Evolutionary conservation across 2,329 filamentous ascomycete species (phyloP), one percentile per base, ranked within the genome.

Genomic region (Aspergillus udagawae): DNA sequence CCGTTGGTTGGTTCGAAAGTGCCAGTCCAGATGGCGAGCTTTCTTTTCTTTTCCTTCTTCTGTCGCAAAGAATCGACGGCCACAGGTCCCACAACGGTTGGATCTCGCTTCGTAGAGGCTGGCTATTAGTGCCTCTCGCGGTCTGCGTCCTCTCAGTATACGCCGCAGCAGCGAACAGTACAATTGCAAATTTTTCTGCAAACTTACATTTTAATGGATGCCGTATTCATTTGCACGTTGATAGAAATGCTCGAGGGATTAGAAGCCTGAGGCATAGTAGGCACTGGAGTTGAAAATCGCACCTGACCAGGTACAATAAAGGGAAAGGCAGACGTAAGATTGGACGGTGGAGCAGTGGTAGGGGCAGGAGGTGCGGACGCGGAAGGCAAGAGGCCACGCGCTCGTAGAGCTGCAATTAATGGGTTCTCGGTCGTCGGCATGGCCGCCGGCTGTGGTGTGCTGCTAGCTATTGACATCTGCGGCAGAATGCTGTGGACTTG

Each of bases 21-120:
- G 94, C 94, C 94, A 99, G 75, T 99, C 94, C 80, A 99, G 87
- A 71, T 99, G 94, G 3, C 88, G 86, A 25, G 88, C 90, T 78
- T 97, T 97, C 79, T 89, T 90, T 70, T 88, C 87, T 67, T 86
- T 89, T 12, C 93, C 93, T 62, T 90, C 86, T 12, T 87, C 85
- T 51, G 90, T 90, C 4, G 84, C 84, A 54, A 83, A 83, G 73
- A 99, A 99, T 2, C 94, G 87, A 58, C 92, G 85, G 25, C 93
- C 94, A 71, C 94, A 99, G 58, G 93, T 93, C 12, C 88, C 90
- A 73, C 94, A 99, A 56, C 92, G 90, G 58, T 92, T 90, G 0
- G 93, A 90, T 42, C 91, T 84, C 21, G 88, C 85, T 59, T 93
- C 90, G 70, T 96, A 93, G 8, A 97, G 82, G 20, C 81, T 81